A percentile compares a stretch with the other conserved stretches of the same genome.
phyloP scores from a whole-genome alignment of 805 yeast genomes.

The Starmerella scarabaei region DNA sequence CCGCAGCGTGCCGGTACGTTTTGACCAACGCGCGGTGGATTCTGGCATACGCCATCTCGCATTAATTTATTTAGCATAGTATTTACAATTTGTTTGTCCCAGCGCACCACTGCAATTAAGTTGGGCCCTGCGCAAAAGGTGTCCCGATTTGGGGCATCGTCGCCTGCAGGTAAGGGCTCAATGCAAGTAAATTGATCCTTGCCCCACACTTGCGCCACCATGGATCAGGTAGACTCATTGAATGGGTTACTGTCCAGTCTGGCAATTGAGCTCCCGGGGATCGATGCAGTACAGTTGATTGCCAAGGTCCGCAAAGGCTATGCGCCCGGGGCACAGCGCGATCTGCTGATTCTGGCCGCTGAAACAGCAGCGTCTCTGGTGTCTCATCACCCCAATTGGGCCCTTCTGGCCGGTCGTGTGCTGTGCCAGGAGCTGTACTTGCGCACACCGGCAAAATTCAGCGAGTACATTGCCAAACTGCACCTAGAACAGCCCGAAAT shows the following conservation, averaged over 20 bases:
- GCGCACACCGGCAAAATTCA: slow-evolving; percentile 68
- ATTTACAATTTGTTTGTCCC: too few relatives aligned
- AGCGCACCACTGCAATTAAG: too few relatives aligned
- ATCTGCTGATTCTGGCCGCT: slow-evolving; percentile 40
- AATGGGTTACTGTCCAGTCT: too few relatives aligned
- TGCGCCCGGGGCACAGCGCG: slow-evolving; percentile 4
- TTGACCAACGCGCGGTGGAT: slow-evolving; percentile 77
- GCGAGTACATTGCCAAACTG: slow-evolving; percentile 42
- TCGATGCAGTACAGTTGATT: slow-evolving; percentile 2
- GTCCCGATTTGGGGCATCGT: too few relatives aligned
- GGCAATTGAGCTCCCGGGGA: too few relatives aligned
- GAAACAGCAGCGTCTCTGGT: slow-evolving; percentile 95
- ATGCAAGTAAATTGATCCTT: too few relatives aligned
- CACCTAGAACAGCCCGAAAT: slow-evolving; percentile 52
- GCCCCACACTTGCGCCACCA: too few relatives aligned
- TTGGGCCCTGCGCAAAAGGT: too few relatives aligned
- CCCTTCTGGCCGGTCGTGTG: slow-evolving; percentile 68
- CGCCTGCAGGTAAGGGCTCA: too few relatives aligned
- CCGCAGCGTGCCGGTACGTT: slow-evolving; percentile 71
- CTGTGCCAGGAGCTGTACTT: slow-evolving; percentile 81
- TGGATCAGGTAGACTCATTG: too few relatives aligned
- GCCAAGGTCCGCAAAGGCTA: slow-evolving; percentile 5
- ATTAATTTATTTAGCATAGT: background rate
- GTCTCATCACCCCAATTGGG: slow-evolving; percentile 90
- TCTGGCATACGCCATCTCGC: slow-evolving; percentile 40